Base-by-base conservation (phyloP, 805 yeast species). In the Blastobotrys mokoenaii region DNA sequence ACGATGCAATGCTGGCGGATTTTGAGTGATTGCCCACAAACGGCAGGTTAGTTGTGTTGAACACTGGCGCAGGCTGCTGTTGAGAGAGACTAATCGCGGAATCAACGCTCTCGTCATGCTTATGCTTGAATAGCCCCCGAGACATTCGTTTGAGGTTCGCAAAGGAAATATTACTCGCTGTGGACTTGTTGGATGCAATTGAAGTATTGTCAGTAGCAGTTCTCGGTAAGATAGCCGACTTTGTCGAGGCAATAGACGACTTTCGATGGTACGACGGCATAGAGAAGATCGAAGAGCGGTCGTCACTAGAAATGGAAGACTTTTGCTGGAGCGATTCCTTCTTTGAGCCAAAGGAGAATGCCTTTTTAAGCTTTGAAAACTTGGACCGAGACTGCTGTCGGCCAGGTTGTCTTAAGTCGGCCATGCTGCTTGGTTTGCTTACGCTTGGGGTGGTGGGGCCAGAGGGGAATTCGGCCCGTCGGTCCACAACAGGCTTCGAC, bases 131-230 rank as follows among this genome's bases (percentile, higher is more conserved):
- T 20, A 46, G 33, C 14, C 40, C 41, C 39, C 30, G 32, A 15
- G 38, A 22, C 46, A 47, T 45, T 22, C 51, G 49, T 22, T 45
- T 44, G 30, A 54, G 37, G 1, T 62, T 55, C 2, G 57, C 50
- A 42, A 55, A 45, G 9, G 65, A 58, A n/a, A 55, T 48, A 4
- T 52, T 51, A 3, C 63, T 56, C 14, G 55, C 48, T 3, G 56
- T 49, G 2, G 63, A 59, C 40, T 43, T 46, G n/a, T 50, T 43
- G 4, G 64, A 60, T 46, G 43, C 51, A 15, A 54, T 43, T 8
- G 62, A 58, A 15, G 45, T 38, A 1, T 55, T 43, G 37, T 59
- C 63, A 15, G 43, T 12, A 22, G 35, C 12, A 14, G 12, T 33
- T 32, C 29, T 14, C 16, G 40, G 39, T 22, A 33, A 34, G 34